Base-by-base conservation (phyloP, 2,329 filamentous ascomycete species). In the Lasiodiplodia hormozganensis region DNA sequence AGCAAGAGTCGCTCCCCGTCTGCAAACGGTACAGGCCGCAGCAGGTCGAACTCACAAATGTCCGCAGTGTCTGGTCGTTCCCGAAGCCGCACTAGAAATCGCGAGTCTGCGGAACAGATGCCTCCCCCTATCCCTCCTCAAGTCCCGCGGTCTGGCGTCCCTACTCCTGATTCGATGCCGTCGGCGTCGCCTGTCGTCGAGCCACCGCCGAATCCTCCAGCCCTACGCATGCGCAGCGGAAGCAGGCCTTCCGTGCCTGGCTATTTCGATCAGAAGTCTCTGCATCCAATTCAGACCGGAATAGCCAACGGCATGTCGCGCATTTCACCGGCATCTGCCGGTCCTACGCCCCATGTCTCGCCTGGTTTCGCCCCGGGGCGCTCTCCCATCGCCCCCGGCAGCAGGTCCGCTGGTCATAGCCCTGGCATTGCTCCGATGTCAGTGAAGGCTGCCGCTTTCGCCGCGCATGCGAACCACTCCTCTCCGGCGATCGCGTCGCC, bases 1-100 rank as follows among this genome's bases (percentile, higher is more conserved):
- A 71, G 72, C 36, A 67, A 40, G 70, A 77, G 74, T 56, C 73
- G 76, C 31, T 78, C 80, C 40, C 23, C 74, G 14, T 79, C 83
- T 4, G 79, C 75, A 69, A 77, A 77, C 71, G 77, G 76, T 60
- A 78, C 78, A 23, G 79, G 76, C 34, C 80, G 86, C 62, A 84
- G 86, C 70, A 84, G 87, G 62, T 87, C 87, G 6, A 84, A 82
- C 70, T 89, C 87, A 7, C 83, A 85, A 66, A 80, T 83, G 3
- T 83, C 82, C 1, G 83, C 82, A 25, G 18, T 64, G 84, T 65
- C 82, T 64, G 83, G 82, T 34, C 83, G 86, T 34, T 88, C 86
- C 8, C 84, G 84, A 70, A 88, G 86, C 73, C 84, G 85, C 52
- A 79, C 80, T 53, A 79, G 77, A 54, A 81, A 83, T 69, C 83